Evolutionary conservation across 345 rosid species (phyloP).

Genomic region (Lagerstroemia speciosa): DNA sequence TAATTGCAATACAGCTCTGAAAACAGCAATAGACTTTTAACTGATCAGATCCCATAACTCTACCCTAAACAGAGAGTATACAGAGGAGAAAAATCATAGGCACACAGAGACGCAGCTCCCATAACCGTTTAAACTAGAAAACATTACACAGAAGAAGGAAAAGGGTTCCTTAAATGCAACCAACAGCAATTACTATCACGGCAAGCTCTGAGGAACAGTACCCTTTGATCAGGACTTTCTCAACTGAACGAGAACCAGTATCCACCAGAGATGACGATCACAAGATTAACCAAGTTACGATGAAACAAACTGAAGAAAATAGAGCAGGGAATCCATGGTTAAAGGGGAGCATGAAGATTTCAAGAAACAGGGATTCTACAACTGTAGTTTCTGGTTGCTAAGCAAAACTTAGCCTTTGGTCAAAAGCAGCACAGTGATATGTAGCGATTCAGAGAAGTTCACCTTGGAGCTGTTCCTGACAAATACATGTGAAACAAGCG

Average conservation of each 20-base stretch:
- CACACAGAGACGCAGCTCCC: conserved; percentile 2
- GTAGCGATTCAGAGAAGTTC: background rate
- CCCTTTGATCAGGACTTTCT: background rate
- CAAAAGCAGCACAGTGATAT: background rate
- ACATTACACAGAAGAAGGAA: background rate
- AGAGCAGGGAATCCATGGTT: background rate
- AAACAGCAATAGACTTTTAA: background rate
- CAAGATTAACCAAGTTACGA: background rate
- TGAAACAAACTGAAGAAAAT: background rate
- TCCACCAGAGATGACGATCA: background rate
- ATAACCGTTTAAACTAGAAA: background rate
- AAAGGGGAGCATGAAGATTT: background rate
- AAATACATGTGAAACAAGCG: background rate
- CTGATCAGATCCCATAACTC: background rate
- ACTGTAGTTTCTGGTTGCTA: background rate
- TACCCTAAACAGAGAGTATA: background rate
- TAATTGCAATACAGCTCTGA: background rate
- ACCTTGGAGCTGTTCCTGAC: background rate
- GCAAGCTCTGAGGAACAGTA: background rate
- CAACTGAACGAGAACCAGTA: background rate
- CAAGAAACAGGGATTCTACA: background rate
- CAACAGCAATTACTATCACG: conserved; percentile 3
- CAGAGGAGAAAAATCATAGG: background rate
- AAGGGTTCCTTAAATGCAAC: conserved; percentile 5
- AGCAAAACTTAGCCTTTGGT: background rate